These are phyloP conservation scores for Diospyros lotus DNA, from an alignment of 148 eudicot genomes.

Conservation along the genomic window DNA sequence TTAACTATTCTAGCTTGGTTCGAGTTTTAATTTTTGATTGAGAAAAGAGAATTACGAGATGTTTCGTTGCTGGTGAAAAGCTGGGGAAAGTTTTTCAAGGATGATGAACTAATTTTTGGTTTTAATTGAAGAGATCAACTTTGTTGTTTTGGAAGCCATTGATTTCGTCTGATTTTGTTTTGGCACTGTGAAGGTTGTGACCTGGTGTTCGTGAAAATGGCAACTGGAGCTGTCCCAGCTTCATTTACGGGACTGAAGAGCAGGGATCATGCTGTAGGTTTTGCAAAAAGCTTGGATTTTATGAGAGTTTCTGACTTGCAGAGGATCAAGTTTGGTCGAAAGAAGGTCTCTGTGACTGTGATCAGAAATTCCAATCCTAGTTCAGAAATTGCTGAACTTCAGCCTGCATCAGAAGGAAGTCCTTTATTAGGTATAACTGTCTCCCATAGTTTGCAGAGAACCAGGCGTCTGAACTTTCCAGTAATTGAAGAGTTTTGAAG, in stretches of 20 bases:
- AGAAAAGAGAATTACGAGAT: neutral
- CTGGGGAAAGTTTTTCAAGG: neutral
- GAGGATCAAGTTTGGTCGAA: conserved; percentile 43
- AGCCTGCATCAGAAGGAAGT: conserved; percentile 87
- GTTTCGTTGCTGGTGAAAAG: conserved; percentile 8
- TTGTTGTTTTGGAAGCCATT: conserved; percentile 3
- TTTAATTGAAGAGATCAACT: neutral
- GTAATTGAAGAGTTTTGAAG: neutral
- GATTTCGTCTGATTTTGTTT: conserved; percentile 1
- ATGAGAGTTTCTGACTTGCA: conserved; percentile 48
- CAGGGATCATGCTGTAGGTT: conserved; percentile 54
- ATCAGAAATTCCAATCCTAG: conserved; percentile 64
- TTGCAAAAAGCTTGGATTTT: conserved; percentile 57
- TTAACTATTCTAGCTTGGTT: no score
- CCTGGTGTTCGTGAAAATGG: conserved; percentile 45
- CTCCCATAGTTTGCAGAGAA: neutral
- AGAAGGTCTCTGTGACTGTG: conserved; percentile 42
- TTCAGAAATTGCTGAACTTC: conserved; percentile 79
- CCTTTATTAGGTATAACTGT: conserved; percentile 61
- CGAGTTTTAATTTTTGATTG: no score
- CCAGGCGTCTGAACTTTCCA: neutral
- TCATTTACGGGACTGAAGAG: conserved; percentile 58
- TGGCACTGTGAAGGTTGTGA: conserved; percentile 30
- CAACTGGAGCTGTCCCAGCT: conserved; percentile 68
- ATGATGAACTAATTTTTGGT: neutral